Evolutionary conservation across 352 stramenopile genomes (phyloP).

Genomic region (Plasmopara halstedii): DNA sequence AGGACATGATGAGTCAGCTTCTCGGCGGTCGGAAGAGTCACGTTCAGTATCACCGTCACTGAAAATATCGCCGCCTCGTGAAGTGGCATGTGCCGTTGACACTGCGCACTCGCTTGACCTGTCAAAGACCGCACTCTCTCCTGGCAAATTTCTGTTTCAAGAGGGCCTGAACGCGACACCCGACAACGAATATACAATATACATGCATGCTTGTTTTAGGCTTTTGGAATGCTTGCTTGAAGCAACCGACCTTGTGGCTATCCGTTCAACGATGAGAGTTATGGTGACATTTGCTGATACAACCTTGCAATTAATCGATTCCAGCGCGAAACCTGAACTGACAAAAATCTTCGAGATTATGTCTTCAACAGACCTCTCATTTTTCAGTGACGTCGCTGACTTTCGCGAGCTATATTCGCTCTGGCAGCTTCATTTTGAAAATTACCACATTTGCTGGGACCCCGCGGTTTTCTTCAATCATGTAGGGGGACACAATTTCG

Average conservation of each 20-base stretch:
- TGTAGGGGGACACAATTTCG: constrained; percentile 19
- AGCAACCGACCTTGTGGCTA: constrained; percentile 20
- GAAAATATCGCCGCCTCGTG: constrained; percentile 7
- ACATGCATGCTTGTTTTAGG: constrained; percentile 45
- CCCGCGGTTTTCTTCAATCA: constrained; percentile 13
- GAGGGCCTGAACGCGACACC: constrained; percentile 3
- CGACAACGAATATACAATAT: constrained; percentile 34
- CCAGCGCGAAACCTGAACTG: constrained; percentile 21
- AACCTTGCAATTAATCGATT: constrained; percentile 29
- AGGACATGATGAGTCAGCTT: constrained; percentile 6
- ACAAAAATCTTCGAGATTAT: constrained; percentile 75
- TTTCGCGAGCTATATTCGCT: constrained; percentile 52
- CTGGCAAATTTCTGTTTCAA: constrained; percentile 21
- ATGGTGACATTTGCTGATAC: constrained; percentile 44
- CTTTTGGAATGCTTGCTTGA: constrained; percentile 25
- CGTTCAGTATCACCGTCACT: constrained; percentile 9
- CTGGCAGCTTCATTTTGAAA: constrained; percentile 53
- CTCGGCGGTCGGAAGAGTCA: constrained; percentile 6
- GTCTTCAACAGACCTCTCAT: constrained; percentile 57
- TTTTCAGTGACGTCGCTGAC: constrained; percentile 48
- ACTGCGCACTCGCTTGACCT: constrained; percentile 11
- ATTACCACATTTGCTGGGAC: constrained; percentile 38
- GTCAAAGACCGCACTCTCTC: constrained; percentile 18
- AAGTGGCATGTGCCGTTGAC: constrained; percentile 10
- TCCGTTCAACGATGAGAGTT: constrained; percentile 32